Evolutionary conservation across 2,329 filamentous ascomycete species (phyloP), one percentile per base, ranked within the genome.

Genomic region (Geosmithia flava): DNA sequence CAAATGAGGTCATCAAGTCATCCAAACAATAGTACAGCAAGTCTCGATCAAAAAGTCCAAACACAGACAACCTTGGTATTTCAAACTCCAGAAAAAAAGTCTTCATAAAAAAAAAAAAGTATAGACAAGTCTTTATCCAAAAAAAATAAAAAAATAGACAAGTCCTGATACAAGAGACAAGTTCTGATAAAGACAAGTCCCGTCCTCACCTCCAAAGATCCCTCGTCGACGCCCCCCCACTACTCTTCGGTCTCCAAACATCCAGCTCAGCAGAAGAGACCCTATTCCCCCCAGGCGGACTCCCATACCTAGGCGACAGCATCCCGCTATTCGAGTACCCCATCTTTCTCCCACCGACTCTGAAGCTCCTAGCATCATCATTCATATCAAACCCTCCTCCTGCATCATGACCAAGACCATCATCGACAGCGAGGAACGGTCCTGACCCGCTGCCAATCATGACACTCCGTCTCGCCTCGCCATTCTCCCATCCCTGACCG

Each of bases 381-480:
- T 30, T 7, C 29, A 30, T 11, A 11, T 30, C 7, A 7, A 30
- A 6, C 11, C 29, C 29, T 30, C 11, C 29, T 30, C 33, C 33
- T 3, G 11, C 33, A 13, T 37, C 11, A 11, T 3, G 10, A 39
- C 49, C 41, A 8, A 27, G 4, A 8, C 4, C 41, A 6, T 49
- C 54, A 3, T 53, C 50, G 5, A 80, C 61, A 7, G 75, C 69
- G 49, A 80, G 57, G 54, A 80, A 80, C 13, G 70, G 69, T 6
- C 75, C 74, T 2, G 65, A 59, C 0, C 71, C 71, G 44, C 74
- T 72, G 20, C 70, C 72, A 41, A 78, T 62, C 54, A 80, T 67
- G 49, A 79, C 63, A 49, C 76, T 80, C 53, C 70, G 68, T 49
- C 77, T 64, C 15, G 74, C 71, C 7, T 74, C 75, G 2, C 71